A percentile compares a stretch with the other conserved stretches of the same genome.
Evolutionary conservation across 805 yeast genomes (phyloP).

Genomic region (Metschnikowia noctiluminum): DNA sequence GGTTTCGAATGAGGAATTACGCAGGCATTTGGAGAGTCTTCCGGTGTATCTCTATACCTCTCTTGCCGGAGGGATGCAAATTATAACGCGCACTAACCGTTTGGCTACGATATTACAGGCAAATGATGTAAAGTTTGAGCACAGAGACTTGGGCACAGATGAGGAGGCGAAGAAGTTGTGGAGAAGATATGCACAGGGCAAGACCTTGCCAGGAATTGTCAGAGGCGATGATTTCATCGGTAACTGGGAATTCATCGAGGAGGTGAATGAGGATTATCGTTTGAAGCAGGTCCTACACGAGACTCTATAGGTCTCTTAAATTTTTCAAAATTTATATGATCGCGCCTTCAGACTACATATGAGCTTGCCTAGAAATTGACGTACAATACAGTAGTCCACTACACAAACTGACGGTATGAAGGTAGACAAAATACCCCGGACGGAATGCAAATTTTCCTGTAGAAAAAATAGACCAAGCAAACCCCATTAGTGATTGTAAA

Average conservation of each 20-base stretch:
- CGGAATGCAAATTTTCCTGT: no score
- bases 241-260: slow-evolving; percentile 80
- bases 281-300: slow-evolving; percentile 64
- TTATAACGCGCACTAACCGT: slow-evolving; percentile 73
- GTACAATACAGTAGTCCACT: no score
- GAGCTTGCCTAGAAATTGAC: no score
- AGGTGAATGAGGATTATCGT: slow-evolving; percentile 76
- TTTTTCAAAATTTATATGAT: neutral
- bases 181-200: slow-evolving; percentile 71
- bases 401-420: no score
- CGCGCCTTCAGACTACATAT: neutral
- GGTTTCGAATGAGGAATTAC: slow-evolving; percentile 40
- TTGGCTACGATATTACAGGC: slow-evolving; percentile 72
- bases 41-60: slow-evolving; percentile 83
- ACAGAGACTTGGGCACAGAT: slow-evolving; percentile 83
- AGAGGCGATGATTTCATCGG: slow-evolving; percentile 81
- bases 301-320: slow-evolving; percentile 31
- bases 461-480: no score
- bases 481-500: no score
- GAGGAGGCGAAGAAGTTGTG: slow-evolving; percentile 81
- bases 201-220: slow-evolving; percentile 79
- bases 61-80: slow-evolving; percentile 80
- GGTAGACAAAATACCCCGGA: no score
- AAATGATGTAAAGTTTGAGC: slow-evolving; percentile 61
- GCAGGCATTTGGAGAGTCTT: slow-evolving; percentile 40